These are phyloP conservation scores for Halophytophthora batemanensis DNA, from an alignment of 352 stramenopile species.

Conservation along the genomic window DNA sequence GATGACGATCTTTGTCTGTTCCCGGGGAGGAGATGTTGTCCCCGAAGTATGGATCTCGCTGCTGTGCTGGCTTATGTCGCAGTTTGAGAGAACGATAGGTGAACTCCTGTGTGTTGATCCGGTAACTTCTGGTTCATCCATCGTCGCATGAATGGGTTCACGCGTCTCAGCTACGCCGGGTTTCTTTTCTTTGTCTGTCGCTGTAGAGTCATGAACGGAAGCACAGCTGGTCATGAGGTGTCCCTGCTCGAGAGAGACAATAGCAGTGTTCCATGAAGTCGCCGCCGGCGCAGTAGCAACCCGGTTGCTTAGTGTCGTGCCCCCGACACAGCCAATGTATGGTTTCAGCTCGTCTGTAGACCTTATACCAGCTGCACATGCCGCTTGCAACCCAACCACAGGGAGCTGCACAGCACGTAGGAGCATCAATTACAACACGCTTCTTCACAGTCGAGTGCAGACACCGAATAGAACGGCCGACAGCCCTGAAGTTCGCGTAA, in stretches of 20 bases:
- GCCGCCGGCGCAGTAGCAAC: conserved; percentile 18
- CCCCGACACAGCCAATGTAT: neutral
- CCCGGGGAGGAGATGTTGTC: conserved; percentile 21
- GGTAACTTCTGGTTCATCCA: neutral
- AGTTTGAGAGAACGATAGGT: neutral
- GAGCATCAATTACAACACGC: no score
- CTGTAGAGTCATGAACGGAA: neutral
- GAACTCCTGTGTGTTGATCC: neutral
- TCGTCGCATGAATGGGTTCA: no score
- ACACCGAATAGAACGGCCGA: neutral
- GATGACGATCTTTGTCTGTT: conserved; percentile 62
- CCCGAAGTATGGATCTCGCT: neutral
- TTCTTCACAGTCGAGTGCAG: no score
- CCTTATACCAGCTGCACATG: conserved; percentile 7
- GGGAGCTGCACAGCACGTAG: no score
- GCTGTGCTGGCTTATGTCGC: neutral
- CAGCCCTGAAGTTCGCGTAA: neutral
- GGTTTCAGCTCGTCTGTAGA: conserved; percentile 21
- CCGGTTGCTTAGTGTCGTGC: conserved; percentile 6
- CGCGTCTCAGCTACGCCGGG: neutral
- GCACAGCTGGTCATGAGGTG: neutral
- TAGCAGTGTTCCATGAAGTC: conserved; percentile 6
- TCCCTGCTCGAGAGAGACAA: neutral
- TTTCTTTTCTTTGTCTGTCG: neutral
- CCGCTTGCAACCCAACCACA: conserved; percentile 3